Base-by-base conservation (phyloP, 106 monocot species). In the Acorus gramineus region DNA sequence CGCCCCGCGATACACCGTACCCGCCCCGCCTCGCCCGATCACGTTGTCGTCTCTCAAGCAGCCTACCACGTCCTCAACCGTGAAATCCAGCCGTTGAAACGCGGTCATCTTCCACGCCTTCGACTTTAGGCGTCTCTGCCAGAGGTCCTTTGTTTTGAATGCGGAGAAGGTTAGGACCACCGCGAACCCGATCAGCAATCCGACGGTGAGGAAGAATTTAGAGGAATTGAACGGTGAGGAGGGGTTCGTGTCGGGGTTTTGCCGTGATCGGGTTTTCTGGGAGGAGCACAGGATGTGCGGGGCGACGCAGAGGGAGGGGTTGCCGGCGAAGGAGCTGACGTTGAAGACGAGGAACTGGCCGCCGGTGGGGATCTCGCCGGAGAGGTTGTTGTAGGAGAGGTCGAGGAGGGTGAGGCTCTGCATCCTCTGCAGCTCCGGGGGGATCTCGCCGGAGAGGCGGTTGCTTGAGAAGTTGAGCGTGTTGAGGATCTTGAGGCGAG, bases 1-100 rank as follows among this genome's bases (percentile, higher is more conserved):
- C 14, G 63, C 69, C 2, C 95, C 90, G 1, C 67, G 59, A 74
- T 96, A 96, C 5, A 96, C 95, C 42, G 83, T 96, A 47, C 95
- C 95, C 3, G 95, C 90, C 11, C 95, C 87, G 12, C 95, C 95
- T 61, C 87, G 90, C 0, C 95, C 95, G 59, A 96, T 96, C 14
- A 96, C 78, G 75, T 91, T 96, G 66, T 91, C 95, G 1, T 96
- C 95, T 50, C 77, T 87, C 44, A 96, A 66, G 76, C 95, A 90
- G 57, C 85, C 78, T 50, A 87, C 46, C 11, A 96, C 87, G 72
- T 83, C 90, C 42, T 76, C 82, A 0, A 68, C 82, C 5, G 76
- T 69, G 68, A 96, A 91, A 8, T 73, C 78, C 4, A 96, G 73
- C 49, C 87, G 80, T 54, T 85, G 95, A 63, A 96, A 96, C 14